Conservation (phyloP, 495 filamentous ascomycete genomes). For the Xylaria grammica region DNA sequence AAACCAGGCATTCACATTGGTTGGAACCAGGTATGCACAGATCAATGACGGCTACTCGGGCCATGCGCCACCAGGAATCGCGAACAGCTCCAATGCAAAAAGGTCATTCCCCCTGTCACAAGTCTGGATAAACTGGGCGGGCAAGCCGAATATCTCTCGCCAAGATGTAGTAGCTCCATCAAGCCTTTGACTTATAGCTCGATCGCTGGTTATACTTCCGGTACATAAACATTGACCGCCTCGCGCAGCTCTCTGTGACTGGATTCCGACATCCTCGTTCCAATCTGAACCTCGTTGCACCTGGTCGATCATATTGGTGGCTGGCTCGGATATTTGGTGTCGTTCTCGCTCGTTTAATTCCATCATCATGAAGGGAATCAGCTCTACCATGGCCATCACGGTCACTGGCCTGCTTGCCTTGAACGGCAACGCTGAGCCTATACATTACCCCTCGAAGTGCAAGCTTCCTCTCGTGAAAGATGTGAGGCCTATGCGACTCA, state of each 20-base stretch:
- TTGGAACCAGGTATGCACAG: not conserved
- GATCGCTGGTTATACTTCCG: not conserved
- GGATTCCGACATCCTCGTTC: not conserved
- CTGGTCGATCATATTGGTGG: not conserved
- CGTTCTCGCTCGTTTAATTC: not conserved
- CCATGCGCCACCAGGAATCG: not conserved
- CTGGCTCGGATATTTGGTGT: not conserved
- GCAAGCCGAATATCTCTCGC: not conserved
- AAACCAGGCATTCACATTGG: not conserved
- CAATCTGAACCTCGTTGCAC: not conserved
- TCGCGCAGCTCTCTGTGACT: not conserved
- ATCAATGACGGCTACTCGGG: not conserved
- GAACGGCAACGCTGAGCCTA: conserved; percentile 28
- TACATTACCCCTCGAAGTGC: conserved; percentile 16
- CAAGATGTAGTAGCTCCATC: conserved; percentile 10
- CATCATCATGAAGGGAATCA: conserved; percentile 24
- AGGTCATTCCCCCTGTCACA: not conserved
- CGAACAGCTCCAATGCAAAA: not conserved
- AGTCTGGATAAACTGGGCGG: not conserved
- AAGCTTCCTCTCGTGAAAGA: conserved; percentile 29
- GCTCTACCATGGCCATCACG: conserved; percentile 21
- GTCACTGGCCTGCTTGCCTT: conserved; percentile 26
- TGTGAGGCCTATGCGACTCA: conserved; percentile 17
- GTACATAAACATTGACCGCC: not conserved
- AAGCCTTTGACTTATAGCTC: not conserved